phyloP scores from a whole-genome alignment of 1,284 basidiomycete genomes.

The Leccinum solheimii region DNA sequence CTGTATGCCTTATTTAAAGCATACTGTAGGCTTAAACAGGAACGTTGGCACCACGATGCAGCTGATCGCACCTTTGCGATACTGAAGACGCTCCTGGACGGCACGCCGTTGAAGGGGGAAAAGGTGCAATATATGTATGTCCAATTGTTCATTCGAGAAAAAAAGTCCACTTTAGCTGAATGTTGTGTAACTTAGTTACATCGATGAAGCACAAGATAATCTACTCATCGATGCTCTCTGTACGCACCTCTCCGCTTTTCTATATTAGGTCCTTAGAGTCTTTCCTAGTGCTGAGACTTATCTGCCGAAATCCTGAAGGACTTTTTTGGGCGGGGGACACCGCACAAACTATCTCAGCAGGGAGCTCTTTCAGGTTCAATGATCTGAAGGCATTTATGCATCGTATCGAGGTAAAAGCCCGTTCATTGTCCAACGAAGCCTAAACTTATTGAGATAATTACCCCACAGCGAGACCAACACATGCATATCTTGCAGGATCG shows the following conservation, averaged over 20 bases:
- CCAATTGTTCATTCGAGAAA: neutral
- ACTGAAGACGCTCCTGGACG: conserved; percentile 39
- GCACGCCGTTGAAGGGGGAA: conserved; percentile 37
- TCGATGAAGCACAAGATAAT: conserved; percentile 70
- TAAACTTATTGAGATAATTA: neutral
- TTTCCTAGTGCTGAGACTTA: conserved; percentile 52
- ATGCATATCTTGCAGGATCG: conserved; percentile 14
- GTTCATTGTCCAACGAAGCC: neutral
- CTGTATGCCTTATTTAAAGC: conserved; percentile 59
- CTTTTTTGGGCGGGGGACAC: conserved; percentile 81
- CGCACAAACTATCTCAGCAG: conserved; percentile 72
- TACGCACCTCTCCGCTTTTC: conserved; percentile 31
- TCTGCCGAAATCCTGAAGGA: conserved; percentile 65
- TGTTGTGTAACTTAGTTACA: conserved; percentile 46
- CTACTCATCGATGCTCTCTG: conserved; percentile 54
- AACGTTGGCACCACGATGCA: conserved; percentile 52
- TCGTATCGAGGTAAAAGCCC: conserved; percentile 49
- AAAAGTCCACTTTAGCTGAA: conserved; percentile 1
- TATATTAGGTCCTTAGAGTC: neutral
- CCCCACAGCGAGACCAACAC: conserved; percentile 25
- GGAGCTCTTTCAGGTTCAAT: conserved; percentile 70
- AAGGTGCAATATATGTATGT: conserved; percentile 61
- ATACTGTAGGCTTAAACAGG: conserved; percentile 51
- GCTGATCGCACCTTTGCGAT: conserved; percentile 68
- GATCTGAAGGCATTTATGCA: conserved; percentile 69